Percentiles rank a stretch among this genome's conserved stretches.
Conservation (phyloP, 2,329 filamentous ascomycete species). For the Ophiostoma tasmaniense region DNA sequence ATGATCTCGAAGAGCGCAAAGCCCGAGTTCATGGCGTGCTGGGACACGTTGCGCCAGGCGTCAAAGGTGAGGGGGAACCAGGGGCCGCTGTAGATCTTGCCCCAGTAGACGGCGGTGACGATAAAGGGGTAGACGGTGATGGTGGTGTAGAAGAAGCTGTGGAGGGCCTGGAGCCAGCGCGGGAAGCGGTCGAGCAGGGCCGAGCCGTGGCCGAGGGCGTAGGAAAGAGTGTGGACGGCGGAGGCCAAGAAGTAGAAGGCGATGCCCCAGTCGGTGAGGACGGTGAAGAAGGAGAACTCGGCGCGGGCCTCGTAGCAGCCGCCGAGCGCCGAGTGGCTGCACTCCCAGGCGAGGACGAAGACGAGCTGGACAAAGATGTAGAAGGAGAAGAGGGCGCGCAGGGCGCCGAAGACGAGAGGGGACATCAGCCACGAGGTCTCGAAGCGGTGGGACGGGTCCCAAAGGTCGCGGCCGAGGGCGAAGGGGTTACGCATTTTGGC, state of each 20-base stretch:
- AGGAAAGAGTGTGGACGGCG: slow-evolving; percentile 59
- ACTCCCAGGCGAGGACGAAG: slow-evolving; percentile 59
- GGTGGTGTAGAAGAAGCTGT: slow-evolving; percentile 56
- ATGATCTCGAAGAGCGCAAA: slow-evolving; percentile 71
- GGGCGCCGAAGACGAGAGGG: slow-evolving; percentile 51
- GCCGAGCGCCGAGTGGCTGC: slow-evolving; percentile 38
- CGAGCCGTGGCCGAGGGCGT: slow-evolving; percentile 40
- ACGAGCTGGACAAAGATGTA: slow-evolving; percentile 65
- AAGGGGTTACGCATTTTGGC: slow-evolving; percentile 24
- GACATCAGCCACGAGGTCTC: slow-evolving; percentile 75
- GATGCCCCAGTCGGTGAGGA: slow-evolving; percentile 73
- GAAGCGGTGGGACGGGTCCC: slow-evolving; percentile 56
- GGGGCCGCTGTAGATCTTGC: slow-evolving; percentile 41
- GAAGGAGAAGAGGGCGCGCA: slow-evolving; percentile 48
- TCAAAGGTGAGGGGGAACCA: slow-evolving; percentile 46
- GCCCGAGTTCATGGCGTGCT: slow-evolving; percentile 64
- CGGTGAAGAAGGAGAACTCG: slow-evolving; percentile 75
- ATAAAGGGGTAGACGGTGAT: slow-evolving; percentile 57
- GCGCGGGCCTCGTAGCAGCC: slow-evolving; percentile 40
- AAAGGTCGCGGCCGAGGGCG: slow-evolving; percentile 35
- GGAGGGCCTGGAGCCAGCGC: slow-evolving; percentile 53
- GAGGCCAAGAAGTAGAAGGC: slow-evolving; percentile 68
- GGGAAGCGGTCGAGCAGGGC: slow-evolving; percentile 53
- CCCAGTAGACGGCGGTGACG: slow-evolving; percentile 66
- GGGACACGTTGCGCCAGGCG: slow-evolving; percentile 59